Conservation (phyloP, 257 asterid genomes). For the Capsicum baccatum region DNA sequence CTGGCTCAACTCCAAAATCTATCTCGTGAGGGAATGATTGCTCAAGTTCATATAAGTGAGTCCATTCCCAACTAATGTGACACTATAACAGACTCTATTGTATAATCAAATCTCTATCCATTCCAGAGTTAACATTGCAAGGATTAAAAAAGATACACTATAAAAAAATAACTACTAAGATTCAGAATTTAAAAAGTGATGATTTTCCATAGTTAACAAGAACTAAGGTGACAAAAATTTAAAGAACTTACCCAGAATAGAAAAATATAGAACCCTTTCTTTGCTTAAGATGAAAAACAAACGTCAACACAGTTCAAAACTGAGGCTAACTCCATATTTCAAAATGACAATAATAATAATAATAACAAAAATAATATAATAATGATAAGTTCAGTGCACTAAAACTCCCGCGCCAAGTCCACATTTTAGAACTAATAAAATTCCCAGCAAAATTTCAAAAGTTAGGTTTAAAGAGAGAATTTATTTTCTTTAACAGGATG, state of each 20-base stretch:
- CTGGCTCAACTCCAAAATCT: no score
- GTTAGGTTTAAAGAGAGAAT: neutral
- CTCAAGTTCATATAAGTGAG: no score
- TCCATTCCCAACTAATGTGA: no score
- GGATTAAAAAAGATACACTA: neutral
- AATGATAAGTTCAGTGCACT: no score
- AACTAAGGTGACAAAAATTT: neutral
- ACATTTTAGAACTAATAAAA: neutral
- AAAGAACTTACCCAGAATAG: slow-evolving; percentile 21
- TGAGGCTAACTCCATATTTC: neutral
- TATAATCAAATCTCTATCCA: no score
- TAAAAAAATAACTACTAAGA: neutral
- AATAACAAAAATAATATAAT: no score
- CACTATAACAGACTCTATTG: no score
- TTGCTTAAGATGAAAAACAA: neutral
- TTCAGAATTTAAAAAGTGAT: neutral
- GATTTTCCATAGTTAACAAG: neutral
- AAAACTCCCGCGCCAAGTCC: neutral
- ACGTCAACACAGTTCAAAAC: neutral
- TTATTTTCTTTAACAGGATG: neutral
- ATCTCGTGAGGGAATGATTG: no score
- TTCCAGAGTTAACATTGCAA: no score
- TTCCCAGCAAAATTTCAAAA: neutral
- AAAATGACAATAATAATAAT: no score
- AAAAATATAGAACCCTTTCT: neutral